Evolutionary conservation across 768 basidiomycete species (phyloP), one percentile per base, ranked within the genome.

Genomic region (Pisolithus albus): DNA sequence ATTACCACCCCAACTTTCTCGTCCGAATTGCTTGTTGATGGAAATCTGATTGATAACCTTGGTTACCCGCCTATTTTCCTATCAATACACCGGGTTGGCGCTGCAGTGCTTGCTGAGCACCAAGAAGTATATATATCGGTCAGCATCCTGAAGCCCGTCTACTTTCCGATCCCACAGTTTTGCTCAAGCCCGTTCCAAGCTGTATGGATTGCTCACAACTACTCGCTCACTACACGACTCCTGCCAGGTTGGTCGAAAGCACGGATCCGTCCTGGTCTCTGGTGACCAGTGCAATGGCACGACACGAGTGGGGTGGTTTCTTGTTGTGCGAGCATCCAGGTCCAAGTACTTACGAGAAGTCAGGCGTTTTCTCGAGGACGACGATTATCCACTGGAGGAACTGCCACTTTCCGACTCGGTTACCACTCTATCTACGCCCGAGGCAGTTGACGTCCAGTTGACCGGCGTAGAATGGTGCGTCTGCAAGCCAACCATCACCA

Each of bases 351-450:
- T 32, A 30, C 23, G 40, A 41, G n/a, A 41, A 19, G 4, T 41
- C 7, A 41, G 40, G 7, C n/a, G 18, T 18, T 21, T 21, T 19
- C 7, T 24, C 21, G 15, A 19, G 26, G 5, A 13, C 15, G 6
- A 13, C 26, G 44, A 51, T 38, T 34, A 43, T 16, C 44, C 41
- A 42, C 28, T 21, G 37, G 24, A 30, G 62, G 60, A 55, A 55
- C 59, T 32, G 30, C 54, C 65, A 2, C 59, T 57, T 47, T 59
- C 60, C 50, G 49, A 54, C 36, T 55, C 56, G 38, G 63, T 59
- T 56, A 61, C 64, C 56, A 69, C 67, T 58, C 64, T 70, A 51
- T 49, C 65, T 10, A 57, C 58, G 0, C 61, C 61, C 28, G 57
- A 56, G 38, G 53, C 62, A 51, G 40, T 52, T 49, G 61, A 53